A percentile compares a stretch with the other conserved stretches of the same genome.
phyloP scores from a whole-genome alignment of 768 basidiomycete species.

The Mycena maculata region DNA sequence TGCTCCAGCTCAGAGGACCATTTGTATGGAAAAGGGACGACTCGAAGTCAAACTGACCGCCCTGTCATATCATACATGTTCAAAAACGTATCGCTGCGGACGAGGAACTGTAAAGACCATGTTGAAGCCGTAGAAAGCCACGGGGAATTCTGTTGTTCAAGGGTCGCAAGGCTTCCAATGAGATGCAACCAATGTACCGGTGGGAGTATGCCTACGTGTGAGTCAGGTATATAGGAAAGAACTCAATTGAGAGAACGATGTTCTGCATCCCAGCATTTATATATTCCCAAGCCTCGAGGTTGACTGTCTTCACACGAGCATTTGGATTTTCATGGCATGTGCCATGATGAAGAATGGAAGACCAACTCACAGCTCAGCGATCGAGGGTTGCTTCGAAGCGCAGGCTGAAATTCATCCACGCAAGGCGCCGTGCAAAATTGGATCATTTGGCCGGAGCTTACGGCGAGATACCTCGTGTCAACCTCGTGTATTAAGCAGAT shows the following conservation, averaged over 20 bases:
- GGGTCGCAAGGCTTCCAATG: no score
- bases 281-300: conserved; percentile 4
- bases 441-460: conserved; percentile 3
- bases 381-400: conserved; percentile 4
- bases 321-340: conserved; percentile 1
- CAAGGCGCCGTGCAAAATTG: conserved; percentile 2
- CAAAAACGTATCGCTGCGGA: conserved; percentile 6
- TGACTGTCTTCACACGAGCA: background rate
- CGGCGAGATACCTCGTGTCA: background rate
- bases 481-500: no score
- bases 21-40: background rate
- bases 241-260: conserved; percentile 2
- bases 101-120: conserved; percentile 4
- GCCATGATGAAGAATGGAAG: background rate
- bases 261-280: conserved; percentile 1
- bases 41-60: background rate
- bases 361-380: conserved; percentile 4
- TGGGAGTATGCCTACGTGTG: conserved; percentile 1
- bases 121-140: conserved; percentile 4
- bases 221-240: conserved; percentile 1
- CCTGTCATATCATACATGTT: conserved; percentile 5
- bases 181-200: conserved; percentile 1
- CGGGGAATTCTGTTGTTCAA: no score
- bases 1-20: background rate
- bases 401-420: conserved; percentile 1